A percentile compares a stretch with the other conserved stretches of the same genome.
Conservation (phyloP, 768 basidiomycete species). For the Chlorophyllum brunneum region DNA sequence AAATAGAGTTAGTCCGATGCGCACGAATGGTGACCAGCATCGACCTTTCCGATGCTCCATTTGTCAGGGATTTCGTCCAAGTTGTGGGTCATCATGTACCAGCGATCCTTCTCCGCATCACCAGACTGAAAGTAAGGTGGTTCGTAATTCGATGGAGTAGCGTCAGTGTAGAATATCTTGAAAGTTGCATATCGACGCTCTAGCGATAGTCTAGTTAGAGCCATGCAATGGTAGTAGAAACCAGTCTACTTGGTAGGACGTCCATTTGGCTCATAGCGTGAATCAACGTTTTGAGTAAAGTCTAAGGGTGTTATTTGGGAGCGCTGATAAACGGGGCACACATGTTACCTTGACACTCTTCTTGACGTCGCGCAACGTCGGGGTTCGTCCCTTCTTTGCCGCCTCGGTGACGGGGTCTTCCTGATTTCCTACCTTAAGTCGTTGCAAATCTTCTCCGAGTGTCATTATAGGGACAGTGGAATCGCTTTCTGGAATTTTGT, state of each 20-base stretch:
- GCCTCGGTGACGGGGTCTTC: conserved; percentile 62
- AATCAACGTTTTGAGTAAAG: conserved; percentile 72
- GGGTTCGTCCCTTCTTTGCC: conserved; percentile 53
- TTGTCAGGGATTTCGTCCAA: conserved; percentile 71
- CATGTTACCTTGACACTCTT: conserved; percentile 65
- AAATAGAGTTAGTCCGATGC: conserved; percentile 15
- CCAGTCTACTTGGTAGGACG: conserved; percentile 60
- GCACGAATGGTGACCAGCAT: conserved; percentile 75
- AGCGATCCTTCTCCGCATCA: conserved; percentile 67
- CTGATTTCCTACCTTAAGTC: conserved; percentile 15
- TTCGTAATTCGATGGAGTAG: conserved; percentile 79
- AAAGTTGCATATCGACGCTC: conserved; percentile 85
- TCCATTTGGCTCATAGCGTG: conserved; percentile 82
- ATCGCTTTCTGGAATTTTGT: conserved; percentile 57
- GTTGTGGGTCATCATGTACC: conserved; percentile 80
- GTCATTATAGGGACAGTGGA: conserved; percentile 68
- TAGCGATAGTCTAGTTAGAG: conserved; percentile 22
- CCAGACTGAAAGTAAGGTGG: conserved; percentile 76
- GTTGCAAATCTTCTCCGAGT: conserved; percentile 53
- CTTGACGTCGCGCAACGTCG: conserved; percentile 80
- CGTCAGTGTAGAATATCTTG: conserved; percentile 81
- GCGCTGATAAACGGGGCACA: background rate
- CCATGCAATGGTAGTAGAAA: background rate
- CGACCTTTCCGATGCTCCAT: conserved; percentile 60
- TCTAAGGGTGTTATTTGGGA: conserved; percentile 33